Base-by-base conservation (phyloP, 345 rosid species). In the Salix purpurea region DNA sequence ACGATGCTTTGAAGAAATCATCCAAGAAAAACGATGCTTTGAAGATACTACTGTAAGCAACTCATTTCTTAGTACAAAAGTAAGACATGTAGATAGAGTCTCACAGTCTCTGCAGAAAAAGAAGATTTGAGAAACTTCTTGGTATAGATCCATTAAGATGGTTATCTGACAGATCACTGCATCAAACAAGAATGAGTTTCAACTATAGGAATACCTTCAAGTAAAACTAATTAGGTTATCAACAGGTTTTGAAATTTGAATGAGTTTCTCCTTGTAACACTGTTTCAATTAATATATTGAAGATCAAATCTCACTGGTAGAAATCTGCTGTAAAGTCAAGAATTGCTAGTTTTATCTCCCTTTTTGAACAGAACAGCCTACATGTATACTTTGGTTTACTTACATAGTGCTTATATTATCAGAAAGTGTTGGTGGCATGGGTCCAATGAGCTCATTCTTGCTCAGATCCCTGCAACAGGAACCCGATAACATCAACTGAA, bases 41-140 rank as follows among this genome's bases (percentile, higher is more conserved):
- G 5, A 46, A 13, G 18, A 46, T 46, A 46, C 18, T 46, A 14
- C 52, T 14, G 5, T 46, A 4, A 46, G 4, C 18, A 13, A 46
- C 6, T 46, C 14, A 46, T 15, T 46, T 3, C 26, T 64, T 11
- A 28, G 54, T 24, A 9, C 10, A 46, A 15, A 46, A 46, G 52
- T 13, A 46, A 46, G 52, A 14, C 5, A 54, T 42, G 73, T 30
- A 36, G 65, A 37, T 67, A 21, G 62, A 48, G 62, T 79, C 98
- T 92, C 84, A 94, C 96, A 92, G 83, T 81, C n/a, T 85, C 83
- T 94, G 97, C 81, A 94, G 97, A 24, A n/a, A 70, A 69, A 90
- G 88, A 78, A 92, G 90, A 65, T 80, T 71, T n/a, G 95, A 86
- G 86, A 90, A 87, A 82, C 85, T 89, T 83, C 58, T 84, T 19